Conservation (phyloP, 345 rosid genomes). For the Rhodomyrtus tomentosa region DNA sequence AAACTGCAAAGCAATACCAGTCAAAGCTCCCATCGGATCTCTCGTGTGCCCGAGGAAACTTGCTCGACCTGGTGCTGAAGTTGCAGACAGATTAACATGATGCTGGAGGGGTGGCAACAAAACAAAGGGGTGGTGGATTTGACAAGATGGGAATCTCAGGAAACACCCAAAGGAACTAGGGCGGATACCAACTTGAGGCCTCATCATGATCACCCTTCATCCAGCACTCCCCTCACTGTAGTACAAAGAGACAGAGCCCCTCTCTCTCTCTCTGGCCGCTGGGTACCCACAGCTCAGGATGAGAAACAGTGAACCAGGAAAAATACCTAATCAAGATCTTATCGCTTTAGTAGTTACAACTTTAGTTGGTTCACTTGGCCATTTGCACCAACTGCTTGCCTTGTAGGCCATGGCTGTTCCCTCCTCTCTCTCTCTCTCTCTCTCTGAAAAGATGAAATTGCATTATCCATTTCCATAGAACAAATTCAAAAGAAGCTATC, state of each 20-base stretch:
- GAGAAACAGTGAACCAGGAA: neutral
- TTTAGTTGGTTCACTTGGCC: neutral
- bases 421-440: neutral
- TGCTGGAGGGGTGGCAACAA: neutral
- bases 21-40: neutral
- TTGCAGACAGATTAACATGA: neutral
- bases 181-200: neutral
- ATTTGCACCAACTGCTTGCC: neutral
- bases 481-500: neutral
- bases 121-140: neutral
- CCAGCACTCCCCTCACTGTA: neutral
- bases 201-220: neutral
- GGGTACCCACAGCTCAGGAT: neutral
- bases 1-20: neutral
- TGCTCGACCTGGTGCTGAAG: neutral
- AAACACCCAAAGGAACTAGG: neutral
- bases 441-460: neutral
- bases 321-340: neutral
- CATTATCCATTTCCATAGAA: neutral
- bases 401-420: neutral
- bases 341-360: slow-evolving; percentile 2
- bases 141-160: neutral
- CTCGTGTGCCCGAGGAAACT: neutral
- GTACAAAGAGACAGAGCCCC: neutral
- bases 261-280: neutral